Evolutionary conservation across 306 rosid species (phyloP).

Genomic region (Bauhinia variegata): DNA sequence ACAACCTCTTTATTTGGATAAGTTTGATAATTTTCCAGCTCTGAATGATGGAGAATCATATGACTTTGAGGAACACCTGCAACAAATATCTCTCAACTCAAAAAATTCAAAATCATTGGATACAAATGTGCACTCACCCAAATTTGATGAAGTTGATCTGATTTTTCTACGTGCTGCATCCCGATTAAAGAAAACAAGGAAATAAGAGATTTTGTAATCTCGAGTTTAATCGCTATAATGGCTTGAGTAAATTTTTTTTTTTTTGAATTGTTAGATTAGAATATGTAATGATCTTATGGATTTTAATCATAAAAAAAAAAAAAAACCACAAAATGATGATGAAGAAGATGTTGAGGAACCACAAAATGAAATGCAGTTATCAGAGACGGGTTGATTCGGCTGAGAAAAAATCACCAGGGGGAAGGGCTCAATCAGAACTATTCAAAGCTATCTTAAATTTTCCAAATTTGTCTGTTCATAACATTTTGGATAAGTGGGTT

Average conservation of each 20-base stretch:
- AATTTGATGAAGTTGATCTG: constrained; percentile 80
- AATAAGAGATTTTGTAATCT: constrained; percentile 36
- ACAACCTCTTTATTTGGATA: constrained; percentile 75
- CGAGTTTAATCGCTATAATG: constrained; percentile 1
- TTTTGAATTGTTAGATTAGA: too few relatives aligned
- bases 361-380: constrained; percentile 51
- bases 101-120: constrained; percentile 37
- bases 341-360: constrained; percentile 48
- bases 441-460: constrained; percentile 47
- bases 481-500: constrained; percentile 69
- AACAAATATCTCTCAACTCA: constrained; percentile 62
- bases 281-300: too few relatives aligned
- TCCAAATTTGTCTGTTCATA: constrained; percentile 41
- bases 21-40: constrained; percentile 66
- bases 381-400: constrained; percentile 35
- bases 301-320: too few relatives aligned
- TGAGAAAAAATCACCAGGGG: constrained; percentile 18
- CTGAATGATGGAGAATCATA: constrained; percentile 50
- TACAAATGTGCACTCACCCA: constrained; percentile 57
- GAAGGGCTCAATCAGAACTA: constrained; percentile 45
- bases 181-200: constrained; percentile 64
- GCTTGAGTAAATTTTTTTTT: constrained; percentile 3
- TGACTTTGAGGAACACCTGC: constrained; percentile 75
- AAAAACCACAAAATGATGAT: too few relatives aligned
- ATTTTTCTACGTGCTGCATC: constrained; percentile 76